phyloP scores from a whole-genome alignment of 495 filamentous ascomycete genomes.

The Arthonia radiata region DNA sequence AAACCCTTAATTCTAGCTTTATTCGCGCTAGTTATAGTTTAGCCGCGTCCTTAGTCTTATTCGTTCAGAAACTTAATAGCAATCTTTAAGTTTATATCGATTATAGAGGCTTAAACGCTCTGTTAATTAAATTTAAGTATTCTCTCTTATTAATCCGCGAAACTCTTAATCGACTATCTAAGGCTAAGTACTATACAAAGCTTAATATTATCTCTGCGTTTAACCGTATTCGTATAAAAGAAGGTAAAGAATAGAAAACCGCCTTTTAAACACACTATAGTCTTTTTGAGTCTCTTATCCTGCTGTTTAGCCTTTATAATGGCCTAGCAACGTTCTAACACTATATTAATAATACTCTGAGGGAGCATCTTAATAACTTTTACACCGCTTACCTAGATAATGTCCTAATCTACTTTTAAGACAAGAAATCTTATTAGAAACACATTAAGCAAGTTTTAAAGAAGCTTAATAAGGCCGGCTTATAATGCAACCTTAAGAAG shows the following conservation, averaged over 20 bases:
- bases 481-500: slow-evolving; percentile 12
- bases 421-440: slow-evolving; percentile 6
- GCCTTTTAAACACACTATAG: slow-evolving; percentile 13
- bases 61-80: slow-evolving; percentile 7
- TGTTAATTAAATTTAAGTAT: slow-evolving; percentile 7
- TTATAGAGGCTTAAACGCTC: slow-evolving; percentile 8
- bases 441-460: slow-evolving; percentile 9
- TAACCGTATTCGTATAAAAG: slow-evolving; percentile 13
- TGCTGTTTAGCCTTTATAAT: slow-evolving; percentile 10
- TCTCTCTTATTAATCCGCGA: slow-evolving; percentile 8
- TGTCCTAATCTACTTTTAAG: slow-evolving; percentile 14
- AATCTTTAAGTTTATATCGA: slow-evolving; percentile 9
- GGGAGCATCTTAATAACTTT: slow-evolving; percentile 10
- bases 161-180: slow-evolving; percentile 4
- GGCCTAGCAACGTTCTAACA: slow-evolving; percentile 9
- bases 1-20: slow-evolving; percentile 6
- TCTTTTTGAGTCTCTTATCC: slow-evolving; percentile 9
- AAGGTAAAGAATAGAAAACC: slow-evolving; percentile 13
- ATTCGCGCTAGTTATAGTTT: slow-evolving; percentile 7
- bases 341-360: slow-evolving; percentile 12
- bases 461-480: slow-evolving; percentile 4
- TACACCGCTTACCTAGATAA: slow-evolving; percentile 14
- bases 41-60: slow-evolving; percentile 5
- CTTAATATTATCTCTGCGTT: slow-evolving; percentile 15
- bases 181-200: slow-evolving; percentile 9